These are phyloP conservation scores for Talaromyces sp. DNA, from an alignment of 2,329 filamentous ascomycete species.

Conservation along the genomic window DNA sequence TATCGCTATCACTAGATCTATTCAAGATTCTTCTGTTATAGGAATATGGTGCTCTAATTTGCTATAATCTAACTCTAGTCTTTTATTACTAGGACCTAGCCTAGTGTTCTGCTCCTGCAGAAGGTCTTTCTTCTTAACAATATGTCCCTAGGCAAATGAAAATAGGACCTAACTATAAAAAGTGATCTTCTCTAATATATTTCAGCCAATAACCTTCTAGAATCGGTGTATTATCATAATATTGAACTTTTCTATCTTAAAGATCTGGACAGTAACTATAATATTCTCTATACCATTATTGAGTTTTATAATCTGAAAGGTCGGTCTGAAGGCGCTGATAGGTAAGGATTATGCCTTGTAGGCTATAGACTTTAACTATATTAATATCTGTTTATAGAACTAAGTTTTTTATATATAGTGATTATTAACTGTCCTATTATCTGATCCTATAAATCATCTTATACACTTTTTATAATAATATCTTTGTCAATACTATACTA, in stretches of 20 bases:
- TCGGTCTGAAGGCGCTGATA: constrained; percentile 20
- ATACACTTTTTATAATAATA: constrained; percentile 20
- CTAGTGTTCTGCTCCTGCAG: constrained; percentile 20
- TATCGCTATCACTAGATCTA: constrained; percentile 22
- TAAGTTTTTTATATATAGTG: constrained; percentile 25
- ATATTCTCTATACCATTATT: constrained; percentile 23
- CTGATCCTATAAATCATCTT: constrained; percentile 22
- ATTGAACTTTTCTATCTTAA: constrained; percentile 23
- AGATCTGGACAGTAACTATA: constrained; percentile 18
- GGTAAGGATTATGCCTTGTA: constrained; percentile 16
- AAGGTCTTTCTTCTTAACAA: constrained; percentile 13
- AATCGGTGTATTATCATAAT: constrained; percentile 20
- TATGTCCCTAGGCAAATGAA: constrained; percentile 14
- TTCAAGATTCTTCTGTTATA: constrained; percentile 19
- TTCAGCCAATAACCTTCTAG: constrained; percentile 16
- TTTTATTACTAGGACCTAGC: constrained; percentile 20
- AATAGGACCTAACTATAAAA: constrained; percentile 15
- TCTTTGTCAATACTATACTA: constrained; percentile 21
- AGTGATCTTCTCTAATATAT: constrained; percentile 21
- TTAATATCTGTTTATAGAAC: constrained; percentile 14
- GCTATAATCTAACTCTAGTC: constrained; percentile 20
- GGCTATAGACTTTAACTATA: neutral
- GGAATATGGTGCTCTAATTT: constrained; percentile 21
- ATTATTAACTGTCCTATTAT: constrained; percentile 25
- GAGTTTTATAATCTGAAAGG: constrained; percentile 25